Conservation (phyloP, 805 yeast genomes). For the Cyberlindnera euphorbiiphila region DNA sequence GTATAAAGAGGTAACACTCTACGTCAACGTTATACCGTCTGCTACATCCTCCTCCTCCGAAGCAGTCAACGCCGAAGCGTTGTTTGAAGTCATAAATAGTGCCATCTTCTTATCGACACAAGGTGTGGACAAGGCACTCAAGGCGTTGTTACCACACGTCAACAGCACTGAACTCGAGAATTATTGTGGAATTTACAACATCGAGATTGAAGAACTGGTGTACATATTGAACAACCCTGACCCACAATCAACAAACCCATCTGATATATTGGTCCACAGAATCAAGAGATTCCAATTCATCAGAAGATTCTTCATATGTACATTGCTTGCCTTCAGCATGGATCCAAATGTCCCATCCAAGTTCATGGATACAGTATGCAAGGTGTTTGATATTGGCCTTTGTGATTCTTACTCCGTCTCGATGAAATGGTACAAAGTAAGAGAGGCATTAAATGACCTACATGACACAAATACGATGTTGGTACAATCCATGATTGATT, state of each 20-base stretch:
- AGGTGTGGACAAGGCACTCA: constrained; percentile 27
- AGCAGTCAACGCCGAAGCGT: constrained; percentile 3
- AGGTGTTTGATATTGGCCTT: constrained; percentile 8
- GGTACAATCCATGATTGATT: constrained; percentile 6
- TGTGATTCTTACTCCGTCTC: not conserved
- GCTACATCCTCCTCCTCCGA: not conserved
- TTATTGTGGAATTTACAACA: constrained; percentile 42
- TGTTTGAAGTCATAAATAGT: constrained; percentile 26
- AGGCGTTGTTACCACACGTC: constrained; percentile 28
- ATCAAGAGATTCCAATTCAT: constrained; percentile 34
- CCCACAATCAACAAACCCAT: constrained; percentile 7
- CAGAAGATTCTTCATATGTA: constrained; percentile 41
- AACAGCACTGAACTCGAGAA: constrained; percentile 34
- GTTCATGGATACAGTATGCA: constrained; percentile 10
- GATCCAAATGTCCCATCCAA: constrained; percentile 7
- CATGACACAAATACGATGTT: constrained; percentile 1
- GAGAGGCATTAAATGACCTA: not conserved
- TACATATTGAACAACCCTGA: constrained; percentile 14
- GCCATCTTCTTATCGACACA: constrained; percentile 33
- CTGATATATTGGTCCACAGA: constrained; percentile 28
- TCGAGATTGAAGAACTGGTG: constrained; percentile 30
- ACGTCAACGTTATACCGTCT: constrained; percentile 18
- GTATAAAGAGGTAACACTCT: constrained; percentile 30
- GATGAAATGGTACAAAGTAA: constrained; percentile 6
- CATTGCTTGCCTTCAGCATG: constrained; percentile 33